A percentile compares a stretch with the other conserved stretches of the same genome.
Conservation (phyloP, 2,329 filamentous ascomycete genomes). For the Aspergillus clavatus region DNA sequence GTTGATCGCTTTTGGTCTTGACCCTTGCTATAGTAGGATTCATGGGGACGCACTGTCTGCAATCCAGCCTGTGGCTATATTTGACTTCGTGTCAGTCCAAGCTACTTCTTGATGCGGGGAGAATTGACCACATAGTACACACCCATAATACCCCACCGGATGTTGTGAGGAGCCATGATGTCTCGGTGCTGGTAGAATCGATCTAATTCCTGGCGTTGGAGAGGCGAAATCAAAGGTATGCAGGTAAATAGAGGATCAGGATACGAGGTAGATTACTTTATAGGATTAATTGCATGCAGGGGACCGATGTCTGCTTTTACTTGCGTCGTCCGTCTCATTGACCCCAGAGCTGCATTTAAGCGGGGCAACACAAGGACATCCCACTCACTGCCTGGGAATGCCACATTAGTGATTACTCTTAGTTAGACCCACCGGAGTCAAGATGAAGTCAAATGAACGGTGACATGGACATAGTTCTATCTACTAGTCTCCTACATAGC, state of each 20-base stretch:
- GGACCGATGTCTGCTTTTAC: no score
- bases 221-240: no score
- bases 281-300: no score
- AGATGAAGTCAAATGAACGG: no score
- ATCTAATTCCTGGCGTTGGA: no score
- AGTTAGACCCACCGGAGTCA: neutral
- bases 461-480: no score
- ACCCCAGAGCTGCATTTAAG: constrained; percentile 22
- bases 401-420: no score
- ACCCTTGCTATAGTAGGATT: neutral
- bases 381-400: constrained; percentile 4
- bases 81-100: constrained; percentile 13
- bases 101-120: neutral
- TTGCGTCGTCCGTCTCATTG: constrained; percentile 3
- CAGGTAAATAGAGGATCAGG: no score
- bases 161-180: constrained; percentile 31
- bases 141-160: constrained; percentile 44
- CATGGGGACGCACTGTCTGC: constrained; percentile 31
- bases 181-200: no score
- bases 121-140: constrained; percentile 16
- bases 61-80: constrained; percentile 42
- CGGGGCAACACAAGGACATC: constrained; percentile 15
- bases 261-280: no score
- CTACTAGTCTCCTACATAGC: no score
- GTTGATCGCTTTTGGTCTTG: neutral